A percentile compares a stretch with the other conserved stretches of the same genome.
Evolutionary conservation across 2,329 filamentous ascomycete genomes (phyloP).

Genomic region (Chlorencoelia australis): DNA sequence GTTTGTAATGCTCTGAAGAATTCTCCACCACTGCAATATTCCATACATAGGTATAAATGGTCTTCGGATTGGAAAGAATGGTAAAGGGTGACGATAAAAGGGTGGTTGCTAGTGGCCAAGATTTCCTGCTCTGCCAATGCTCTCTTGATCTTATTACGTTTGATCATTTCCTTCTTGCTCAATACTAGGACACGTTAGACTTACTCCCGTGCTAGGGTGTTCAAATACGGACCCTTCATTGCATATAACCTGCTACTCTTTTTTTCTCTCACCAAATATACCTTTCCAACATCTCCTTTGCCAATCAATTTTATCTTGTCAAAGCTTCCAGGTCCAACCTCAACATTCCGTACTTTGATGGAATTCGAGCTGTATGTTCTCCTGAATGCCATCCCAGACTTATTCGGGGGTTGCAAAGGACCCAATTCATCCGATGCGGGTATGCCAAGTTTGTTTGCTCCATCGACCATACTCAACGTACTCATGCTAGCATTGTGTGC

Average conservation of each 20-base stretch:
- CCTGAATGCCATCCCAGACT: constrained; percentile 68
- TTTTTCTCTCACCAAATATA: constrained; percentile 95
- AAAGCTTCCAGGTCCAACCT: constrained; percentile 90
- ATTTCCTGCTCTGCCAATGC: constrained; percentile 97
- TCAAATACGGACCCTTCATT: constrained; percentile 75
- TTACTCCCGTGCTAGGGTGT: not conserved
- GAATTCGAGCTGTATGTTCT: constrained; percentile 98
- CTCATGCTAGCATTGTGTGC: constrained; percentile 44
- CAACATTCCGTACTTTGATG: constrained; percentile 95
- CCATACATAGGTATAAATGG: constrained; percentile 98
- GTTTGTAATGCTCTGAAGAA: constrained; percentile 97
- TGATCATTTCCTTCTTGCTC: constrained; percentile 99
- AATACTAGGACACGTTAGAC: constrained; percentile 51
- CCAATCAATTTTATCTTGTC: constrained; percentile 99
- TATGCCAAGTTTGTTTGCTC: constrained; percentile 27
- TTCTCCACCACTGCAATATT: constrained; percentile 97
- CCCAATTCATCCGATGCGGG: constrained; percentile 43
- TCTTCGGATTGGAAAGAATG: constrained; percentile 99
- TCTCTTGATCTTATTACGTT: constrained; percentile 99
- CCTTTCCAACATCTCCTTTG: constrained; percentile 97
- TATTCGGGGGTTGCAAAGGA: constrained; percentile 56
- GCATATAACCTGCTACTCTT: constrained; percentile 92
- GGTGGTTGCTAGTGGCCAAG: constrained; percentile 94
- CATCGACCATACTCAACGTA: constrained; percentile 37
- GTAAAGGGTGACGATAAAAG: constrained; percentile 96